Conservation (phyloP, 1,284 basidiomycete genomes). For the Trichosporon sp. region DNA sequence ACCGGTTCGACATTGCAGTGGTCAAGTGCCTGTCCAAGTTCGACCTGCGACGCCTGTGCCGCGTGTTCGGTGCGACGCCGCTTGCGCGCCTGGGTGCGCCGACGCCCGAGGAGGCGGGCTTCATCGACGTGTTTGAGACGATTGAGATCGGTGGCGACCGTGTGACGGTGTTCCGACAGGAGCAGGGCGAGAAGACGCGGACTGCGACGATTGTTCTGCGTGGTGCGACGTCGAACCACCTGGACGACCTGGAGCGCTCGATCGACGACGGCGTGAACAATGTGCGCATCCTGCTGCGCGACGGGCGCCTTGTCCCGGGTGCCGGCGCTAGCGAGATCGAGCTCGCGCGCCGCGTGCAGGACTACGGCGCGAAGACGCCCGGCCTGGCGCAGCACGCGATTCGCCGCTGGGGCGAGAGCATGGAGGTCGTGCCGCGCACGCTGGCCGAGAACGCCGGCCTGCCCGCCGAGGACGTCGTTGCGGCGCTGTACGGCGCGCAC, state of each 20-base stretch:
- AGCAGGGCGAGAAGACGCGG: constrained; percentile 67
- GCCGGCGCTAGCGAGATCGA: constrained; percentile 93
- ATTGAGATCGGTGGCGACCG: constrained; percentile 96
- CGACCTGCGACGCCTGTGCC: constrained; percentile 87
- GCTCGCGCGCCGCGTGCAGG: constrained; percentile 74
- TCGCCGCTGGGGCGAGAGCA: constrained; percentile 79
- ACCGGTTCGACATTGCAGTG: constrained; percentile 87
- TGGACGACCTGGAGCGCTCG: constrained; percentile 94
- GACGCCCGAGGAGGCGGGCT: constrained; percentile 92
- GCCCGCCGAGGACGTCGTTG: constrained; percentile 88
- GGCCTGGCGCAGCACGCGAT: constrained; percentile 94
- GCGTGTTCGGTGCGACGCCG: constrained; percentile 93
- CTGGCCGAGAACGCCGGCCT: constrained; percentile 95
- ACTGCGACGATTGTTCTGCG: constrained; percentile 92
- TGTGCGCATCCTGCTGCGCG: constrained; percentile 88
- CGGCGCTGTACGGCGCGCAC: constrained; percentile 83
- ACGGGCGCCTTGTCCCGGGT: constrained; percentile 84
- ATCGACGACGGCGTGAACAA: constrained; percentile 97
- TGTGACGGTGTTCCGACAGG: constrained; percentile 90
- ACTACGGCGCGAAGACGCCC: constrained; percentile 80
- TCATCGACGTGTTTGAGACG: constrained; percentile 89
- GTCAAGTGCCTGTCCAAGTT: constrained; percentile 98
- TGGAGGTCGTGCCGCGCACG: constrained; percentile 90
- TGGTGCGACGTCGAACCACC: constrained; percentile 90
- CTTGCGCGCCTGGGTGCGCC: constrained; percentile 93